Conservation (phyloP, 257 asterid genomes). For the Linderniella brevidens region DNA sequence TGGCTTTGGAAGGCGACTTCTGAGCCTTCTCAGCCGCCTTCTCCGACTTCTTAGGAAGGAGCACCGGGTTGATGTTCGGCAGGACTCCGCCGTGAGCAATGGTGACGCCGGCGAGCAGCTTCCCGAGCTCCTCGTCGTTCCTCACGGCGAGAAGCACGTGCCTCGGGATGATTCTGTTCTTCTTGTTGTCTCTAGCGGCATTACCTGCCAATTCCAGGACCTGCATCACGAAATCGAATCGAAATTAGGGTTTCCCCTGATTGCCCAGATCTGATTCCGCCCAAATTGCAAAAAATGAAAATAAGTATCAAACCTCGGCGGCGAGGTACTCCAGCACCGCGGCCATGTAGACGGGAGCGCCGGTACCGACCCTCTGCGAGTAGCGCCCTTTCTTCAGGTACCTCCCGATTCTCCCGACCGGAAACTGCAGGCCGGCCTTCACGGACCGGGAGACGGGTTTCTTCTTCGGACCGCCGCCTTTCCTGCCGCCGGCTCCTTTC, state of each 20-base stretch:
- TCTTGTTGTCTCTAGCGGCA: conserved; percentile 20
- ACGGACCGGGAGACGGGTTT: conserved; percentile 16
- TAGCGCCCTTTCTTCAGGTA: conserved; percentile 33
- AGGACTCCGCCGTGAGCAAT: conserved; percentile 25
- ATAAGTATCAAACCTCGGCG: conserved; percentile 17
- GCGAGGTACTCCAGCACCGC: conserved; percentile 39
- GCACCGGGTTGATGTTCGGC: conserved; percentile 27
- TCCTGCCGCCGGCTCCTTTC: conserved; percentile 16
- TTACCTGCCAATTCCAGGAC: conserved; percentile 20
- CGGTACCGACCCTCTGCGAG: conserved; percentile 27
- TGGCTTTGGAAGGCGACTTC: conserved; percentile 22
- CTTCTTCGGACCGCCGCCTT: conserved; percentile 19
- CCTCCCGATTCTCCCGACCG: conserved; percentile 41
- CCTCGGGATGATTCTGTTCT: conserved; percentile 21
- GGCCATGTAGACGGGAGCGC: conserved; percentile 43
- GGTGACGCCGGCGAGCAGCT: conserved; percentile 22
- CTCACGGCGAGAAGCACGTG: conserved; percentile 21
- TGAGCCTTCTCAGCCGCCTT: conserved; percentile 16
- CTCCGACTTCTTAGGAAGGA: conserved; percentile 22
- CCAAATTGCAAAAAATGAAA: too few relatives aligned
- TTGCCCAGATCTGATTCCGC: neutral
- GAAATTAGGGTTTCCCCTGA: too few relatives aligned
- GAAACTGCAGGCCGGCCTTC: conserved; percentile 40
- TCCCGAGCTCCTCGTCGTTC: conserved; percentile 25
- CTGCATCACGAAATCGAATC: neutral